Evolutionary conservation across 176 grass and related monocot species (phyloP).

Genomic region (Phoenix roebelenii): DNA sequence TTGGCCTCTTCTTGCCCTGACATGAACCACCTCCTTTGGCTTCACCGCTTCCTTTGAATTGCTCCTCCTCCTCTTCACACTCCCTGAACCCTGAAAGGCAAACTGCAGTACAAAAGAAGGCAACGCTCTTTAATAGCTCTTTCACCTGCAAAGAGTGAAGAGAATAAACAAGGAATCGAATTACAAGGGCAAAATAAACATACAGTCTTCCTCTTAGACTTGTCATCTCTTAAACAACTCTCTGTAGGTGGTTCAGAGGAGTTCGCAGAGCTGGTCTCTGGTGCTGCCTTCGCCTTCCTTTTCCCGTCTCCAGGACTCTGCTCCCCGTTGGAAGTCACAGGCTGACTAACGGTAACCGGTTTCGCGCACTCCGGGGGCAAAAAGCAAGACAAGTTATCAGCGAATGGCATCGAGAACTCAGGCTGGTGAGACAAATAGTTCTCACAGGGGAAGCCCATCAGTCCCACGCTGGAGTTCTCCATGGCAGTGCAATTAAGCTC

Average conservation of each 20-base stretch:
- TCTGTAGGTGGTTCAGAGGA: background rate
- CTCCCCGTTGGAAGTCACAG: background rate
- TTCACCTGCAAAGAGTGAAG: too few species aligned
- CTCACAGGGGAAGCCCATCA: background rate
- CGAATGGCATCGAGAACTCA: background rate
- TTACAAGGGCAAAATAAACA: background rate
- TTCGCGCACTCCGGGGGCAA: background rate
- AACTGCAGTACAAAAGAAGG: background rate
- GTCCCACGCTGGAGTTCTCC: background rate
- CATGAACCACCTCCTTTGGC: conserved; percentile 14
- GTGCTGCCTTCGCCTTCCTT: background rate
- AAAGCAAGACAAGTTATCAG: background rate
- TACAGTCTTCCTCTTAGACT: conserved; percentile 9
- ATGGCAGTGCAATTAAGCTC: conserved; percentile 2
- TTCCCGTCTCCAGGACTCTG: background rate
- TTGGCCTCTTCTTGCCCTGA: conserved; percentile 21
- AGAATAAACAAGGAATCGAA: too few species aligned
- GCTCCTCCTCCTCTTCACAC: background rate
- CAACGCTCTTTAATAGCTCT: background rate
- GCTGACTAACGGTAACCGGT: background rate
- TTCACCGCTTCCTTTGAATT: conserved; percentile 9
- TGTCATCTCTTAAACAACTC: background rate
- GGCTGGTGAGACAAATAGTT: background rate
- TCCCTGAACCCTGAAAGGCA: background rate
- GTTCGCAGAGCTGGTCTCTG: background rate